Conservation (phyloP, 2,329 filamentous ascomycete genomes). For the Eurotiales sp. region DNA sequence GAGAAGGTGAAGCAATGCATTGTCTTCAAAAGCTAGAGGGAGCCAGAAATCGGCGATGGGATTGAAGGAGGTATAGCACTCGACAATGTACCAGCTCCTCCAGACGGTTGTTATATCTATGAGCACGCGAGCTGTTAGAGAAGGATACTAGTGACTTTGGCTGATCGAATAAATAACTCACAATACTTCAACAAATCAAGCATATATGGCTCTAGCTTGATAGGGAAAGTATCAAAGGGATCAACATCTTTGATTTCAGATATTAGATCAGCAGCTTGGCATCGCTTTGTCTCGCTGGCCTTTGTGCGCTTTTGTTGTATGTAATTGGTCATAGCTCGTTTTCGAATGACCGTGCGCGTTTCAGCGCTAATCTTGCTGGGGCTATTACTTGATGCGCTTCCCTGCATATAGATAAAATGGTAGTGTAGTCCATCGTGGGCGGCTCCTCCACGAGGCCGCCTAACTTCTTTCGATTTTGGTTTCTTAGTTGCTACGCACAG, state of each 20-base stretch:
- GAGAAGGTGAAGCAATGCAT: conserved; percentile 8
- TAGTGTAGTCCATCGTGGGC: background rate
- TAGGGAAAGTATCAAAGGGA: conserved; percentile 11
- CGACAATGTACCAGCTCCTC: conserved; percentile 10
- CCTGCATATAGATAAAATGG: background rate
- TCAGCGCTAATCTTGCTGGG: background rate
- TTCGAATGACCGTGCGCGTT: conserved; percentile 4
- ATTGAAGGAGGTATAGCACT: conserved; percentile 6
- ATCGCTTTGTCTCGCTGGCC: background rate
- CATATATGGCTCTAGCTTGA: conserved; percentile 12
- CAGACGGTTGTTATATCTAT: conserved; percentile 11
- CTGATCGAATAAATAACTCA: background rate
- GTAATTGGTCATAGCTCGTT: conserved; percentile 9
- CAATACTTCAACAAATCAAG: conserved; percentile 12
- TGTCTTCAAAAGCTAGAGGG: conserved; percentile 5
- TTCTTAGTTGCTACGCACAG: background rate
- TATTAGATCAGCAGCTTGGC: background rate
- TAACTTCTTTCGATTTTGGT: background rate
- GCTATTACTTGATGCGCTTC: background rate
- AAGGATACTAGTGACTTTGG: no score
- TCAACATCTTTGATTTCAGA: background rate
- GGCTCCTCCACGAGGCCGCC: no score
- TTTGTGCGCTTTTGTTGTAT: background rate
- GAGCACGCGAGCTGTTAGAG: background rate
- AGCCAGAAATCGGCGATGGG: conserved; percentile 12